These are phyloP conservation scores for Dothideomycetidae sp. DNA, from an alignment of 2,329 filamentous ascomycete genomes.

Conservation along the genomic window DNA sequence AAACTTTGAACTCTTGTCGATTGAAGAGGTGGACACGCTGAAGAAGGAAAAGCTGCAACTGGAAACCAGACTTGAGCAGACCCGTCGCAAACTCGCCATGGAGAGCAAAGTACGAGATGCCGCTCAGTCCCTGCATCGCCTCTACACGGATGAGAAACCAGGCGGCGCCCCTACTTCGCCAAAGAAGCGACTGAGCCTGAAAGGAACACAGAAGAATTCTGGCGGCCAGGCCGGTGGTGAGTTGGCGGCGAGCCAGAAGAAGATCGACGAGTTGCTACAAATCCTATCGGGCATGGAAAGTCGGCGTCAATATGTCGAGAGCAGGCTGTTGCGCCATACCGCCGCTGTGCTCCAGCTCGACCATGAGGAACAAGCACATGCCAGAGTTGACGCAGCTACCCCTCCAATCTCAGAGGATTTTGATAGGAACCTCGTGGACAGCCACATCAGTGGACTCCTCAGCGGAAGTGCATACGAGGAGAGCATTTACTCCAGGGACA, in stretches of 20 bases:
- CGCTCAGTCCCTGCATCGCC: slow-evolving; percentile 66
- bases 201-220: slow-evolving; percentile 24
- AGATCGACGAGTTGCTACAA: slow-evolving; percentile 70
- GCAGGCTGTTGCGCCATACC: slow-evolving; percentile 71
- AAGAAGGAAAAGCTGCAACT: slow-evolving; percentile 74
- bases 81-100: slow-evolving; percentile 68
- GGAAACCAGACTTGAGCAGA: slow-evolving; percentile 63
- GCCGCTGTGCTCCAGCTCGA: slow-evolving; percentile 85
- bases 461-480: slow-evolving; percentile 11
- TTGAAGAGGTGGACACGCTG: slow-evolving; percentile 78
- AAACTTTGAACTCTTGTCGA: slow-evolving; percentile 69
- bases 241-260: slow-evolving; percentile 56
- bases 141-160: slow-evolving; percentile 50
- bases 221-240: slow-evolving; percentile 54
- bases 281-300: slow-evolving; percentile 72
- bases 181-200: slow-evolving; percentile 38
- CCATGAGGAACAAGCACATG: slow-evolving; percentile 50
- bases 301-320: slow-evolving; percentile 58
- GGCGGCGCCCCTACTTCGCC: slow-evolving; percentile 33
- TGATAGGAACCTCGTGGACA: slow-evolving; percentile 6
- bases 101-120: slow-evolving; percentile 94
- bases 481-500: slow-evolving; percentile 9
- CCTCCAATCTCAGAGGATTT: background rate
- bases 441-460: slow-evolving; percentile 4
- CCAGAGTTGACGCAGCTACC: background rate